These are phyloP conservation scores for Hydrangea macrophylla DNA, from an alignment of 148 eudicot species.

Conservation along the genomic window DNA sequence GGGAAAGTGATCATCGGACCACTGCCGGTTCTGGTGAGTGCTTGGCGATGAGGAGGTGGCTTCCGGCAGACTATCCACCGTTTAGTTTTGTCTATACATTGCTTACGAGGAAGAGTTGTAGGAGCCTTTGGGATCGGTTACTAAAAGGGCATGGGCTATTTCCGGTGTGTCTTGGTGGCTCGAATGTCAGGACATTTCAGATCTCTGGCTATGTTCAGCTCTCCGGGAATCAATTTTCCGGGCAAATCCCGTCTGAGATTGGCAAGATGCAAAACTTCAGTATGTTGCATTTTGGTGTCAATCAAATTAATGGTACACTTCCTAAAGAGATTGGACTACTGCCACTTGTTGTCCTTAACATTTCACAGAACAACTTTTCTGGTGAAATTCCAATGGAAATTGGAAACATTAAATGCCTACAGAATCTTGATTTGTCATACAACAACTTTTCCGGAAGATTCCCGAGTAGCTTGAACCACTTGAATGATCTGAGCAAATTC, in stretches of 20 bases:
- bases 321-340: slow-evolving; percentile 54
- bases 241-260: slow-evolving; percentile 59
- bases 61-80: slow-evolving; percentile 90
- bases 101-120: slow-evolving; percentile 76
- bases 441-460: slow-evolving; percentile 88
- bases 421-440: slow-evolving; percentile 71
- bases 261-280: slow-evolving; percentile 77
- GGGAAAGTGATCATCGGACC: slow-evolving; percentile 21
- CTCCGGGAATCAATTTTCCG: slow-evolving; percentile 62
- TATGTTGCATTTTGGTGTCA: slow-evolving; percentile 69
- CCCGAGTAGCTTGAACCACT: slow-evolving; percentile 53
- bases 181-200: slow-evolving; percentile 35
- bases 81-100: slow-evolving; percentile 77
- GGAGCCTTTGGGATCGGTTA: slow-evolving; percentile 66
- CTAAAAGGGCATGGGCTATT: slow-evolving; percentile 81
- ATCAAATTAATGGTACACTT: slow-evolving; percentile 53
- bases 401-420: slow-evolving; percentile 65
- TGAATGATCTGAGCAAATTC: slow-evolving; percentile 70
- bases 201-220: slow-evolving; percentile 82
- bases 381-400: slow-evolving; percentile 59
- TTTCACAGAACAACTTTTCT: slow-evolving; percentile 56
- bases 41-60: slow-evolving; percentile 83
- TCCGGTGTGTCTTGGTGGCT: slow-evolving; percentile 55
- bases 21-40: slow-evolving; percentile 79
- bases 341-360: slow-evolving; percentile 65